phyloP scores from a whole-genome alignment of 768 basidiomycete species.

The Trametes elegans region DNA sequence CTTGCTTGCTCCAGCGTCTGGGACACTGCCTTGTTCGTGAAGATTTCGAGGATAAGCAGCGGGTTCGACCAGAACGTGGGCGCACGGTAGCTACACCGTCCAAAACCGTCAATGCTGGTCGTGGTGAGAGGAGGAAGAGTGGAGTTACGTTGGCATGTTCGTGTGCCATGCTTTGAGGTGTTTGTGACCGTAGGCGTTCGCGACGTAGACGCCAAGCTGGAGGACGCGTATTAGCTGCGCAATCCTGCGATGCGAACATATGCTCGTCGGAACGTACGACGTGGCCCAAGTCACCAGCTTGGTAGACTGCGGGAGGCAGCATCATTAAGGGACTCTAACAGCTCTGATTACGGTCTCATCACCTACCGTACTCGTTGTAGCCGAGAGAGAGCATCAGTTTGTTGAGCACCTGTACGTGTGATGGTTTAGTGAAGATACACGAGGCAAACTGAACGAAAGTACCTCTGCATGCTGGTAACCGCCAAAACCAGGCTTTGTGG shows the following conservation, averaged over 20 bases:
- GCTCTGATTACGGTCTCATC: no score
- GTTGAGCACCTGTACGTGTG: slow-evolving; percentile 12
- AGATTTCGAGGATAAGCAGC: slow-evolving; percentile 28
- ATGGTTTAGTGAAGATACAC: neutral
- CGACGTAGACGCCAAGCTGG: slow-evolving; percentile 38
- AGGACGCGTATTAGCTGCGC: neutral
- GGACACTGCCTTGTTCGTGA: slow-evolving; percentile 34
- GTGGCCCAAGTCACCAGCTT: slow-evolving; percentile 49
- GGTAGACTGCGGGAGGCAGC: slow-evolving; percentile 37
- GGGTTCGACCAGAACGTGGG: slow-evolving; percentile 29
- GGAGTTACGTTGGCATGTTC: slow-evolving; percentile 43
- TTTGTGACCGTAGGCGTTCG: slow-evolving; percentile 36
- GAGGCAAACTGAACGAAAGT: neutral
- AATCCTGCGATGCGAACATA: neutral
- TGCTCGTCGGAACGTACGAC: slow-evolving; percentile 26
- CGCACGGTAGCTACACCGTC: neutral
- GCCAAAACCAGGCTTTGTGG: slow-evolving; percentile 50
- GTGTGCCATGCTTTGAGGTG: slow-evolving; percentile 52
- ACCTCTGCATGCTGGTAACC: slow-evolving; percentile 55
- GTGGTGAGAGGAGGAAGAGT: neutral
- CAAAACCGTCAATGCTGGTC: no score
- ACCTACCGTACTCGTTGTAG: slow-evolving; percentile 27
- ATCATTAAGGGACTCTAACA: no score
- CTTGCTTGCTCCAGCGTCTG: slow-evolving; percentile 28
- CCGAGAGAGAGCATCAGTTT: slow-evolving; percentile 32